Conservation (phyloP, 257 asterid genomes). For the Lavandula angustifolia region DNA sequence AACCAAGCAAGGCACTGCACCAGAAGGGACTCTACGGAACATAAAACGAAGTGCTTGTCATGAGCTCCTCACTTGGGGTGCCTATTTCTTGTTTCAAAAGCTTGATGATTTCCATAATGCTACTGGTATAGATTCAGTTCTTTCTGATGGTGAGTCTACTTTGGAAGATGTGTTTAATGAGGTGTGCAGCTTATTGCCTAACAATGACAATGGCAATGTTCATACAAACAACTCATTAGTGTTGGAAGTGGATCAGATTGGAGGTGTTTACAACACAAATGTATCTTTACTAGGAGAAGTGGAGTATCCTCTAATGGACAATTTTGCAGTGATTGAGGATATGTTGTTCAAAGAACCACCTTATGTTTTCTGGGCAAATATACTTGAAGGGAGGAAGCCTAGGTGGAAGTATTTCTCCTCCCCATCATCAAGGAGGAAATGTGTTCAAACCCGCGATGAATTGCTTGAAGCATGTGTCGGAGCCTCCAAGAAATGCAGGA, state of each 20-base stretch:
- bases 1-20: slow-evolving; percentile 52
- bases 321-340: slow-evolving; percentile 34
- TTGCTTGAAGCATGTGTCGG: slow-evolving; percentile 22
- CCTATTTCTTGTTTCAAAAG: slow-evolving; percentile 46
- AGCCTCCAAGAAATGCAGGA: slow-evolving; percentile 32
- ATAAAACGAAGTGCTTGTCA: slow-evolving; percentile 45
- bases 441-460: slow-evolving; percentile 19
- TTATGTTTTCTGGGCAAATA: slow-evolving; percentile 48
- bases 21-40: slow-evolving; percentile 36
- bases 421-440: slow-evolving; percentile 39
- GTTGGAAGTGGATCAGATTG: slow-evolving; percentile 39
- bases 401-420: slow-evolving; percentile 47
- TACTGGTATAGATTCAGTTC: slow-evolving; percentile 25
- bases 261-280: slow-evolving; percentile 41
- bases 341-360: slow-evolving; percentile 40
- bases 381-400: slow-evolving; percentile 48
- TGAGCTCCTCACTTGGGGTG: slow-evolving; percentile 57
- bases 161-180: slow-evolving; percentile 56
- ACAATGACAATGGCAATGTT: slow-evolving; percentile 22
- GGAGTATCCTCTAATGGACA: slow-evolving; percentile 36
- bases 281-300: slow-evolving; percentile 52
- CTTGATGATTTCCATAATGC: slow-evolving; percentile 38
- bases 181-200: slow-evolving; percentile 44
- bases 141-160: slow-evolving; percentile 34
- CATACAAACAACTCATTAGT: slow-evolving; percentile 25